Conservation (phyloP, 257 asterid genomes). For the Hygrophila difformis region DNA sequence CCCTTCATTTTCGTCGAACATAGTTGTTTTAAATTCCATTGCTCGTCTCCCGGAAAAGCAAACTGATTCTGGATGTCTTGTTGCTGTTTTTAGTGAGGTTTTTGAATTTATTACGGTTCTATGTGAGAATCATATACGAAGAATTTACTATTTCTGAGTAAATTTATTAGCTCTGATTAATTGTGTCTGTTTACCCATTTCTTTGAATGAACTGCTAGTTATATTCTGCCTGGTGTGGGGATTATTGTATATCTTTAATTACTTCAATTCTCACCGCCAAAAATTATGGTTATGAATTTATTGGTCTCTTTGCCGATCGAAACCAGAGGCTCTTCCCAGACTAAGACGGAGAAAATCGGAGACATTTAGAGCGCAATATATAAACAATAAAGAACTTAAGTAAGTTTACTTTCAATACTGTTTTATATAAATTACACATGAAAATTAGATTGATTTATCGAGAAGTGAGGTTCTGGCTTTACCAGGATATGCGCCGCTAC, state of each 20-base stretch:
- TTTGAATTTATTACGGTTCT: too few relatives aligned
- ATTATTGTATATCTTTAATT: background rate
- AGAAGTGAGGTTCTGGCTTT: background rate
- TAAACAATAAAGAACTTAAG: constrained; percentile 69
- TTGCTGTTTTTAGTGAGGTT: too few relatives aligned
- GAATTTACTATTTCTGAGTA: too few relatives aligned
- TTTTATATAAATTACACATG: background rate
- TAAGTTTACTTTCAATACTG: constrained; percentile 21
- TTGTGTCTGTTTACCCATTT: too few relatives aligned
- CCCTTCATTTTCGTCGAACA: too few relatives aligned
- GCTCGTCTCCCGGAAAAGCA: too few relatives aligned
- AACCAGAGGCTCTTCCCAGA: constrained; percentile 53
- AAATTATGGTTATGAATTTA: background rate
- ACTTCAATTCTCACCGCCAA: background rate
- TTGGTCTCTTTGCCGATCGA: constrained; percentile 2
- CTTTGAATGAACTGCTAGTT: too few relatives aligned
- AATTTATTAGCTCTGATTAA: too few relatives aligned
- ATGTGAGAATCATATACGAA: too few relatives aligned
- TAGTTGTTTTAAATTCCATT: background rate
- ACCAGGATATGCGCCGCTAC: constrained; percentile 53
- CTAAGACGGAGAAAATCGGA: constrained; percentile 78
- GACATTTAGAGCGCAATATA: constrained; percentile 80
- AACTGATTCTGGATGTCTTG: too few relatives aligned
- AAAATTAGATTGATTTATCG: constrained; percentile 1
- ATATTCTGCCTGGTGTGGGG: too few relatives aligned